Conservation (phyloP, 2,329 filamentous ascomycete species). For the Onygenales sp. region DNA sequence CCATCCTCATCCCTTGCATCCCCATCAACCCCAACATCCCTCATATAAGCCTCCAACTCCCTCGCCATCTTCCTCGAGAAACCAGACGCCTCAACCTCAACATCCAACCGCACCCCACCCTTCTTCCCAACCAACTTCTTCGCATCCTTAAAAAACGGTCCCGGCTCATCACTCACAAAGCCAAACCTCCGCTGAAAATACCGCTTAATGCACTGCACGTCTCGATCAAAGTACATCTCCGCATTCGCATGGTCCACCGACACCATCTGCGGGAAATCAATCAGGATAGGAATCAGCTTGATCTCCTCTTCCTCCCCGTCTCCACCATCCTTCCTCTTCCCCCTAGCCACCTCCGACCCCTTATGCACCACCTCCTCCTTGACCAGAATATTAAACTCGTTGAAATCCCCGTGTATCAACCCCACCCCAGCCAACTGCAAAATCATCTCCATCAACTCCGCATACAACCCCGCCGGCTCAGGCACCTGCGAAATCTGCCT, state of each 20-base stretch:
- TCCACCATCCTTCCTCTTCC: constrained; percentile 21
- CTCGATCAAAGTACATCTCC: constrained; percentile 94
- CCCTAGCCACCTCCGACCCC: constrained; percentile 23
- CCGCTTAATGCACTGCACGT: constrained; percentile 88
- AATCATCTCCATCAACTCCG: constrained; percentile 81
- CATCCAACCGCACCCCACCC: constrained; percentile 63
- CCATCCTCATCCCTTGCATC: constrained; percentile 32
- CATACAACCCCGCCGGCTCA: constrained; percentile 76
- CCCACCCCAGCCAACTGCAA: constrained; percentile 74
- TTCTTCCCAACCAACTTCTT: constrained; percentile 63
- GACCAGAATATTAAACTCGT: constrained; percentile 97
- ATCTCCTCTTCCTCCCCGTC: constrained; percentile 28
- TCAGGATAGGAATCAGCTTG: constrained; percentile 68
- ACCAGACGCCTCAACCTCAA: constrained; percentile 81
- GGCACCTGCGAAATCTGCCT: constrained; percentile 78
- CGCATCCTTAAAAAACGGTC: constrained; percentile 77
- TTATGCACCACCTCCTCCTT: constrained; percentile 55
- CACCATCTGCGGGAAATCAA: constrained; percentile 98
- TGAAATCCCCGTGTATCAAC: constrained; percentile 95
- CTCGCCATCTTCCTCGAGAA: constrained; percentile 97
- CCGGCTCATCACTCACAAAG: constrained; percentile 71
- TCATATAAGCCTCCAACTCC: constrained; percentile 85
- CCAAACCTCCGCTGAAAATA: constrained; percentile 87
- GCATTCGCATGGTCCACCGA: constrained; percentile 91
- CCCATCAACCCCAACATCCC: constrained; percentile 54